Evolutionary conservation across 2,329 filamentous ascomycete genomes (phyloP).

Genomic region (Diaporthe eres): DNA sequence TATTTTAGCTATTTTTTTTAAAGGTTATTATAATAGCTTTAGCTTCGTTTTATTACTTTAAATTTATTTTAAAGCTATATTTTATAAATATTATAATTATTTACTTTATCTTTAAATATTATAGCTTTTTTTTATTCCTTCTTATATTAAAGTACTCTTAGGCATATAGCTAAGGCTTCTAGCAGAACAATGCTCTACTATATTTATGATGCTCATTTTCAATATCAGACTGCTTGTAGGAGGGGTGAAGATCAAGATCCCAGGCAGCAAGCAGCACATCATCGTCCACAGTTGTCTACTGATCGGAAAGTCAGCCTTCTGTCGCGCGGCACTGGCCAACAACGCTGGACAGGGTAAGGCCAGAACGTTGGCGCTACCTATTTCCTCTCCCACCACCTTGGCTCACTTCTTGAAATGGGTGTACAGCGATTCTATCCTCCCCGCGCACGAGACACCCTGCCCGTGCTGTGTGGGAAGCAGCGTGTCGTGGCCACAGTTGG

Average conservation of each 20-base stretch:
- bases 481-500: background rate
- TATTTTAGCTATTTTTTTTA: too few species aligned
- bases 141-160: too few species aligned
- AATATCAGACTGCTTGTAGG: background rate
- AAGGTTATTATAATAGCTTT: too few species aligned
- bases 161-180: too few species aligned
- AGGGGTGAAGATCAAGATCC: background rate
- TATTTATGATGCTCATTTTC: too few species aligned
- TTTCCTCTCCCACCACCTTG: background rate
- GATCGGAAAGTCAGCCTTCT: background rate
- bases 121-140: too few species aligned
- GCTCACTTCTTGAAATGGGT: constrained; percentile 7
- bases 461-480: too few species aligned
- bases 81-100: too few species aligned
- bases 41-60: too few species aligned
- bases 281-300: background rate
- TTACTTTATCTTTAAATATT: too few species aligned
- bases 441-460: background rate
- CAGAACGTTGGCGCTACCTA: background rate
- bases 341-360: background rate
- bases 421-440: background rate
- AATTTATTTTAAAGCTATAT: too few species aligned
- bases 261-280: background rate
- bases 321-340: background rate
- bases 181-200: too few species aligned